Base-by-base conservation (phyloP, 768 basidiomycete genomes). In the Termitomyces sp. region DNA sequence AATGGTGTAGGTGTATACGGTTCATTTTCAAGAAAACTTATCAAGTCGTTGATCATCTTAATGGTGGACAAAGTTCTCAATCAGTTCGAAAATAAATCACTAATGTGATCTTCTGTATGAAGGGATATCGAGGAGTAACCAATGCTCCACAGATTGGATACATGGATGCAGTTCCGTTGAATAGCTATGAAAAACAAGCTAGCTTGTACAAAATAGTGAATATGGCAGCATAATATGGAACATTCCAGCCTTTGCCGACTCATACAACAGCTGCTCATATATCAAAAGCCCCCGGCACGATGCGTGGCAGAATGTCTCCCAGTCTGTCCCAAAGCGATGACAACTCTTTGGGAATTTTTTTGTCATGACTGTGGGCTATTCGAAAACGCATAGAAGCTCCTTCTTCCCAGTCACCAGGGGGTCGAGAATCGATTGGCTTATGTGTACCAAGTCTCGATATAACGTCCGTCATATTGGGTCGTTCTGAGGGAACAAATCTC, bases 341-440 rank as follows among this genome's bases (percentile, higher is more conserved):
- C 39, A 54, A 30, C 18, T 54, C 39, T 37, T 31, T 12, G 1
- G n/a, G 12, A 18, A 31, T 16, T 20, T 20, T 20, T 20, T 11
- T 8, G 11, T 54, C n/a, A 3, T 31, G 18, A 13, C 12, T 13
- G 18, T 39, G 18, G 11, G 11, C 16, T 7, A 30, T 54, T 12
- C 61, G 61, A 31, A 58, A 61, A 33, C 42, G 55, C 52, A 31
- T 51, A 20, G 57, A n/a, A 36, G 34, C 27, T 34, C 20, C 52
- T 18, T 51, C 53, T 6, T 39, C 53, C 61, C 61, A 61, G 12
- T 55, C 47, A 11, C 24, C 39, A 3, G 56, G 42, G 6, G 52
- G 47, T 6, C 58, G 39, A 7, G 30, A 16, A 31, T 62, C 58
- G 7, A 34, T 5, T 8, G 46, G 50, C 24, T 47, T 36, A 15